Evolutionary conservation across 2,329 filamentous ascomycete genomes (phyloP).

Genomic region (Aspergillus flavus): DNA sequence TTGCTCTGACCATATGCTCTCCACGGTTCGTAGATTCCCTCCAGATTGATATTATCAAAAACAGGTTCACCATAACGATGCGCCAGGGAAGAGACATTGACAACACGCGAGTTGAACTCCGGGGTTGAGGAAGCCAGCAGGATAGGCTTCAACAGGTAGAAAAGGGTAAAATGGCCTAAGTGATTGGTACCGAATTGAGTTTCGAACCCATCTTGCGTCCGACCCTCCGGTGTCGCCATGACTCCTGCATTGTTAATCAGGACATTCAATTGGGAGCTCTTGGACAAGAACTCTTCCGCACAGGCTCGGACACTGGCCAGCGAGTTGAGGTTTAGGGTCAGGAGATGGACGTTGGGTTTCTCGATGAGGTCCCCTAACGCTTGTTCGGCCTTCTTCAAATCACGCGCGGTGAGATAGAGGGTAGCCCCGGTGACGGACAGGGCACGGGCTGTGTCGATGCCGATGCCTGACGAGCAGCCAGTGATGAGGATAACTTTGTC

Average conservation of each 20-base stretch:
- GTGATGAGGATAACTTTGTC: constrained; percentile 22
- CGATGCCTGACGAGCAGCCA: constrained; percentile 40
- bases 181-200: constrained; percentile 57
- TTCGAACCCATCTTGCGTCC: constrained; percentile 49
- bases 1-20: constrained; percentile 55
- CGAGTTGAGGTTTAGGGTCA: constrained; percentile 22
- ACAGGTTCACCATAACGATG: constrained; percentile 42
- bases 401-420: constrained; percentile 40
- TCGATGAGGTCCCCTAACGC: constrained; percentile 24
- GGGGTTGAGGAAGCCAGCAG: constrained; percentile 31
- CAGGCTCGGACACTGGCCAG: constrained; percentile 8
- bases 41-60: constrained; percentile 45
- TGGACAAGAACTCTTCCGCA: constrained; percentile 12
- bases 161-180: constrained; percentile 57
- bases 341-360: constrained; percentile 19
- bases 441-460: constrained; percentile 49
- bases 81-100: constrained; percentile 49
- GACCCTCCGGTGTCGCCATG: constrained; percentile 37
- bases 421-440: constrained; percentile 41
- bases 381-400: constrained; percentile 36
- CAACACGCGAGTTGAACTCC: constrained; percentile 50
- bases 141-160: constrained; percentile 49
- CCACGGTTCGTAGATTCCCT: constrained; percentile 38
- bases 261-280: constrained; percentile 19
- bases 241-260: constrained; percentile 52